Conservation (phyloP, 495 filamentous ascomycete species). For the Clavariopsis aquatica region DNA sequence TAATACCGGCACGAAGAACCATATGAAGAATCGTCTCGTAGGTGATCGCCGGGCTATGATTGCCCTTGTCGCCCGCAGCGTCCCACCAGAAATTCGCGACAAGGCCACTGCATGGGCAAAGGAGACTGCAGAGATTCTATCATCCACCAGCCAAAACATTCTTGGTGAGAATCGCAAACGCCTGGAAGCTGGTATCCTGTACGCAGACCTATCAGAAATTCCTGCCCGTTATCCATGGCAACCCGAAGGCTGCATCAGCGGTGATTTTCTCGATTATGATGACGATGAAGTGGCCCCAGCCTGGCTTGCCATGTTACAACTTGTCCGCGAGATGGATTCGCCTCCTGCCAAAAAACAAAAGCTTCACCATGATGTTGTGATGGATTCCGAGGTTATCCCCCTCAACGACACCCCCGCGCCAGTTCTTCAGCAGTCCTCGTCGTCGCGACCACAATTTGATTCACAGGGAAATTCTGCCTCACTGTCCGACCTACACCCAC, state of each 20-base stretch:
- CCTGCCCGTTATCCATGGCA: conserved; percentile 16
- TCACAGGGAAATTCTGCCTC: conserved; percentile 14
- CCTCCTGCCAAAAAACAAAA: conserved; percentile 10
- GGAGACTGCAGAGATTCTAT: not conserved
- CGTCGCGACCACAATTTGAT: conserved; percentile 1
- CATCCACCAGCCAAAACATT: not conserved
- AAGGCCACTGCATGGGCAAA: conserved; percentile 16
- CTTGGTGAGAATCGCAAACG: conserved; percentile 23
- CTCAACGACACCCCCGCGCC: conserved; percentile 2
- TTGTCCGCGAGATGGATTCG: not conserved
- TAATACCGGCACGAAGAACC: too few relatives aligned
- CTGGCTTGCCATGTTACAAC: conserved; percentile 3
- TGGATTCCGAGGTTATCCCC: not conserved
- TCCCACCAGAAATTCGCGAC: not conserved
- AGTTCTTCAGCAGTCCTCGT: not conserved
- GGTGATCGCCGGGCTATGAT: not conserved
- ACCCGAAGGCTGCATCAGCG: not conserved
- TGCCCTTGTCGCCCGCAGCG: not conserved
- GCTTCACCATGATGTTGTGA: not conserved
- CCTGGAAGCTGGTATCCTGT: conserved; percentile 4
- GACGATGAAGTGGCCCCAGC: conserved; percentile 13
- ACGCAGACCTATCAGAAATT: conserved; percentile 5
- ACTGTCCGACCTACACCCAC: conserved; percentile 10
- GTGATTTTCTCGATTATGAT: conserved; percentile 3
- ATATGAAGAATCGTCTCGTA: not conserved